Evolutionary conservation across 2,329 filamentous ascomycete genomes (phyloP), one percentile per base, ranked within the genome.

Genomic region (Exophiala calicioides): DNA sequence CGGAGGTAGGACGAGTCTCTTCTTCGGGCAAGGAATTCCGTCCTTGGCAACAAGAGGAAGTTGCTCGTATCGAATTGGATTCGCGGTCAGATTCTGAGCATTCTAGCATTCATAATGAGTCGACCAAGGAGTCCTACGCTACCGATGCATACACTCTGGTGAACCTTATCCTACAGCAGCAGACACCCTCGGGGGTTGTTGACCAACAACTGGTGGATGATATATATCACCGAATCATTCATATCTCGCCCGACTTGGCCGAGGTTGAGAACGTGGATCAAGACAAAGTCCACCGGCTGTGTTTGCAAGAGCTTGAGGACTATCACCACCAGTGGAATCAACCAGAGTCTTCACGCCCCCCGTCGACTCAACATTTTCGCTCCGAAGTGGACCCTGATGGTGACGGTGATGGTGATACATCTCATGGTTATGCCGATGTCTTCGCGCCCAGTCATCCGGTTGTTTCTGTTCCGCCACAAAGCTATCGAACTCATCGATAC

Each of bases 221-320:
- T 32, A 57, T 60, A 15, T 60, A 59, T 19, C 54, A 58, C 30
- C 68, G 73, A 47, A 63, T 72, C 3, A 66, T 75, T 29, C 66
- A 68, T 4, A 66, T 72, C n/a, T 75, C 76, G 8, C 76, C 77
- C 10, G 72, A 73, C 40, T 62, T 81, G 42, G 75, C 74, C n/a
- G 72, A 73, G 52, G 69, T 76, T 48, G 72, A 72, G 5, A 70
- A 73, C 24, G 80, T 76, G 73, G 74, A 77, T 40, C 74, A 76
- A 1, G 76, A 74, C 45, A 74, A 75, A 46, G 74, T 76, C 2
- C 77, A 74, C 3, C 74, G 77, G 50, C 68, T 77, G n/a, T 80
- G 78, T 59, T 61, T 81, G 4, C 71, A 77, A 46, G 68, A 77
- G 49, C 59, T 76, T 50, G 64, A 68, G 16, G 40, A 46, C 10